Base-by-base conservation (phyloP, 768 basidiomycete species). In the Auriscalpium microsporum region DNA sequence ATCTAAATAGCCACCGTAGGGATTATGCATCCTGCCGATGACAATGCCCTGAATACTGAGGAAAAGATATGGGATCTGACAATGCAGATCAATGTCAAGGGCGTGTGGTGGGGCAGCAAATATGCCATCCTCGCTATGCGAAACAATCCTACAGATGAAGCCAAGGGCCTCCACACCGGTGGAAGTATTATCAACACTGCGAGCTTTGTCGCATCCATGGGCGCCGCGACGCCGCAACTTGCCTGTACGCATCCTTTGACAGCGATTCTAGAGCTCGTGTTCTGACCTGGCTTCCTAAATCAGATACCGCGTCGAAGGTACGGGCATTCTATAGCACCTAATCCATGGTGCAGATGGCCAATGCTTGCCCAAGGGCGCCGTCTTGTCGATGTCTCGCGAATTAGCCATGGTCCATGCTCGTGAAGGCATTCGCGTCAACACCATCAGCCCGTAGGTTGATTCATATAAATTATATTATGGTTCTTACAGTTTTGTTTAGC, bases 61-160 rank as follows among this genome's bases (percentile, higher is more conserved):
- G 96, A 99, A 72, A 81, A 78, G 50, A 92, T 98, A 71, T 99
- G 96, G 95, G 90, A 91, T 67, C 75, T 92, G 55, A 92, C 90
- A 2, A 90, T 90, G 86, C 80, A 86, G 59, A 84, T 97, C 75
- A 98, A 98, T 69, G 82, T 95, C 66, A 99, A 98, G 73, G 96
- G 96, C 51, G 96, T 98, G 57, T 98, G 95, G 96, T 99, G 87
- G 86, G 96, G 96, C 35, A 94, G 89, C 78, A 98, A 97, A 72
- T 86, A 98, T 65, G 96, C 95, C 6, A 94, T 99, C 66, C 75
- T 86, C 51, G 96, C 96, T 38, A 99, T 99, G 95, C 85, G 91
- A 57, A 72, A 90, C 58, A 99, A 99, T 71, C 81, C 90, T 10
- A 81, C 81, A 47, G 94, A 97, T 56, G 78, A 80, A 57, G 73